A percentile compares a stretch with the other conserved stretches of the same genome.
These are phyloP conservation scores for Pouteria glomerata DNA, from an alignment of 148 eudicot genomes.

Conservation along the genomic window DNA sequence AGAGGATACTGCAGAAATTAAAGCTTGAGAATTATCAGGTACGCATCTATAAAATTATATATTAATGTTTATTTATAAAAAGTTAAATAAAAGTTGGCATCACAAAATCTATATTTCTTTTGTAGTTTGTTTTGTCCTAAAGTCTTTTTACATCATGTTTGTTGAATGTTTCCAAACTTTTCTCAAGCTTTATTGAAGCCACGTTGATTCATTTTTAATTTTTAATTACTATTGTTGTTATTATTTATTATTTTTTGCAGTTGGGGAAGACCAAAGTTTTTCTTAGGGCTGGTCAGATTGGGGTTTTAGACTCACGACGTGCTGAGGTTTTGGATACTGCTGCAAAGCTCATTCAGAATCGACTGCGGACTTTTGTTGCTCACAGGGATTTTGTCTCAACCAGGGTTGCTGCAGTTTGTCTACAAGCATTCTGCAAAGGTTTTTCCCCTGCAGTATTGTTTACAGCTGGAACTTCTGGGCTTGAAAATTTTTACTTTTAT, in stretches of 20 bases:
- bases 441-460: not conserved
- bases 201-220: not conserved
- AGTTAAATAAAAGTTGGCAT: not conserved
- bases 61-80: too few species aligned
- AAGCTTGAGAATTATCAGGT: constrained; percentile 92
- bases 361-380: constrained; percentile 67
- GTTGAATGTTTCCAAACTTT: not conserved
- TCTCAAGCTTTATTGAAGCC: not conserved
- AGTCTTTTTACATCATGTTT: not conserved
- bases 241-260: constrained; percentile 29
- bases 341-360: constrained; percentile 75
- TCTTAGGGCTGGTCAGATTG: constrained; percentile 96
- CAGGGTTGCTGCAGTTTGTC: constrained; percentile 56
- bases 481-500: not conserved
- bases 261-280: constrained; percentile 94
- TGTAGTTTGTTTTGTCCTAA: too few species aligned
- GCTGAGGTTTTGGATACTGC: constrained; percentile 84
- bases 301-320: constrained; percentile 77
- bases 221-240: not conserved
- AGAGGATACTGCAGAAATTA: constrained; percentile 69
- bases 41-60: constrained; percentile 16
- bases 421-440: constrained; percentile 98
- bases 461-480: not conserved
- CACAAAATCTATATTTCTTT: not conserved
- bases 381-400: constrained; percentile 52